Evolutionary conservation across 2,329 filamentous ascomycete species (phyloP).

Genomic region (Ilyonectria robusta): DNA sequence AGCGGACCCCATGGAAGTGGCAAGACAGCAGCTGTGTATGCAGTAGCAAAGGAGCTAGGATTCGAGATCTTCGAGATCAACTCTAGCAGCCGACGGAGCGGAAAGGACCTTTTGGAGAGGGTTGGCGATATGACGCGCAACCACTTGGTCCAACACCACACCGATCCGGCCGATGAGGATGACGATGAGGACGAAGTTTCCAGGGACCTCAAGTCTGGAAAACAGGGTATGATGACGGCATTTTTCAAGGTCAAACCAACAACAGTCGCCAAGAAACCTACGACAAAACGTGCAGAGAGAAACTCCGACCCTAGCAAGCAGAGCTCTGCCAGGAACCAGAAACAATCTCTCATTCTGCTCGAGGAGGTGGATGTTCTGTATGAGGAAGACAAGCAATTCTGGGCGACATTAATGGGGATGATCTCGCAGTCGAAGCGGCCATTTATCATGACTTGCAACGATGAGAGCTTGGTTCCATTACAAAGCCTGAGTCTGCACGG

Average conservation of each 20-base stretch:
- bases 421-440: constrained; percentile 90
- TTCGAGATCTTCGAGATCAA: constrained; percentile 98
- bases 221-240: constrained; percentile 83
- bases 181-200: constrained; percentile 50
- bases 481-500: constrained; percentile 84
- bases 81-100: constrained; percentile 83
- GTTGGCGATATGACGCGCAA: constrained; percentile 98
- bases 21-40: constrained; percentile 93
- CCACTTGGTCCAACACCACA: constrained; percentile 79
- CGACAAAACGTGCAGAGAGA: constrained; percentile 49
- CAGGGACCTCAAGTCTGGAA: constrained; percentile 74
- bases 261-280: constrained; percentile 38
- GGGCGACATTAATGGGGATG: constrained; percentile 83
- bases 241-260: constrained; percentile 78
- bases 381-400: constrained; percentile 96
- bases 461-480: constrained; percentile 85
- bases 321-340: constrained; percentile 71
- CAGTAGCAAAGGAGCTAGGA: constrained; percentile 89
- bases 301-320: constrained; percentile 51
- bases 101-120: constrained; percentile 90
- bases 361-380: constrained; percentile 96
- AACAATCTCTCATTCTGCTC: constrained; percentile 93
- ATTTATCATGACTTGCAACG: constrained; percentile 95
- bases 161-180: constrained; percentile 48
- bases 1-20: constrained; percentile 92